Percentiles rank a stretch among this genome's conserved stretches.
Evolutionary conservation across 1,284 basidiomycete species (phyloP).

Genomic region (Naganishia albida): DNA sequence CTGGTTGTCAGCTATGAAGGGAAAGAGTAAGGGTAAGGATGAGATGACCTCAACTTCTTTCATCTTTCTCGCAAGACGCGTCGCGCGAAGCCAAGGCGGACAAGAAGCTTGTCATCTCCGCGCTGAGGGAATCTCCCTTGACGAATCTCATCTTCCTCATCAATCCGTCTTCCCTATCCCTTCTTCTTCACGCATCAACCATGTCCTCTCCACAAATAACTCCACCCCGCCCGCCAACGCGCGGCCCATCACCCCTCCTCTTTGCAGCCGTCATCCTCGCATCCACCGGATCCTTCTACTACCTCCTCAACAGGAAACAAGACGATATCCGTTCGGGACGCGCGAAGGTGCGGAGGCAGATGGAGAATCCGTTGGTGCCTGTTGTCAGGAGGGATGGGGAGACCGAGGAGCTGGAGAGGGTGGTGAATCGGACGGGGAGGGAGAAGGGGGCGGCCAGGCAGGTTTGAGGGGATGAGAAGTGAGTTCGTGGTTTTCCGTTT

Average conservation of each 20-base stretch:
- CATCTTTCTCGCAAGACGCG: slow-evolving; percentile 29
- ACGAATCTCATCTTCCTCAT: background rate
- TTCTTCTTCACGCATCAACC: background rate
- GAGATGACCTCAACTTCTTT: background rate
- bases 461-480: background rate
- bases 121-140: background rate
- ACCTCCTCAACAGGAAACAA: slow-evolving; percentile 23
- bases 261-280: slow-evolving; percentile 15
- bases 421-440: background rate
- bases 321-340: slow-evolving; percentile 10
- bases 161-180: background rate
- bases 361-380: slow-evolving; percentile 24
- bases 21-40: background rate
- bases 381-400: slow-evolving; percentile 13
- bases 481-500: no score
- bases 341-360: slow-evolving; percentile 15
- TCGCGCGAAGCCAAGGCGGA: slow-evolving; percentile 9
- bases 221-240: slow-evolving; percentile 3
- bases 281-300: slow-evolving; percentile 22
- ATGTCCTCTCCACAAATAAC: slow-evolving; percentile 13
- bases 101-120: background rate
- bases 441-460: background rate
- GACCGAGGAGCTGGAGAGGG: slow-evolving; percentile 12
- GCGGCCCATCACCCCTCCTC: slow-evolving; percentile 18
- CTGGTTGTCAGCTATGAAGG: background rate